These are phyloP conservation scores for Aureobasidium lini DNA, from an alignment of 2,329 filamentous ascomycete species.

Conservation along the genomic window DNA sequence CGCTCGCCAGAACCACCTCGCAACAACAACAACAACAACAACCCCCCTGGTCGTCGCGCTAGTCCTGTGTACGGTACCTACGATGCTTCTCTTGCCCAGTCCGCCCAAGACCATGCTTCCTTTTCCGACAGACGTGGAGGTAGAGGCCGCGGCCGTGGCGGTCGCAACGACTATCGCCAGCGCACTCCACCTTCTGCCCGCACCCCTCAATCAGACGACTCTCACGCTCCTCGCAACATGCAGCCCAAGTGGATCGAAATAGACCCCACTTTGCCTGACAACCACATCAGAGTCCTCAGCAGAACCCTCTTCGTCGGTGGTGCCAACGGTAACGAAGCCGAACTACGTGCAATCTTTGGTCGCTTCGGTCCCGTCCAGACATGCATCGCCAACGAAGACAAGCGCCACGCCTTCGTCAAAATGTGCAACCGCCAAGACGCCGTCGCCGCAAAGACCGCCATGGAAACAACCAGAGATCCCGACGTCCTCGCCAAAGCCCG, in stretches of 20 bases:
- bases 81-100: conserved; percentile 42
- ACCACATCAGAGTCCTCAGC: conserved; percentile 85
- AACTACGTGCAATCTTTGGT: conserved; percentile 73
- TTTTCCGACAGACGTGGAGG: conserved; percentile 34
- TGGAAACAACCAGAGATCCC: conserved; percentile 77
- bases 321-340: conserved; percentile 69
- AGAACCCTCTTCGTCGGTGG: conserved; percentile 94
- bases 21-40: conserved; percentile 41
- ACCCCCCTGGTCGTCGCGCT: conserved; percentile 50
- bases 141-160: conserved; percentile 40
- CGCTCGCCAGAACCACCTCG: conserved; percentile 65
- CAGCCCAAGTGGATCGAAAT: conserved; percentile 66
- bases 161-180: conserved; percentile 67
- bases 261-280: conserved; percentile 65
- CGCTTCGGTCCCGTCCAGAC: conserved; percentile 86
- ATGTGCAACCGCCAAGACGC: conserved; percentile 90
- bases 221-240: background rate
- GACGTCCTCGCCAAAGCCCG: conserved; percentile 60
- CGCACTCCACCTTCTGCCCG: conserved; percentile 54
- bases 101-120: conserved; percentile 15
- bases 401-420: conserved; percentile 97
- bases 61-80: conserved; percentile 69
- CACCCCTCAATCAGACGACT: background rate
- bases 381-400: conserved; percentile 96
- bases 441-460: conserved; percentile 72